phyloP scores from a whole-genome alignment of 176 grass and related monocot species.

The Cocos nucifera region DNA sequence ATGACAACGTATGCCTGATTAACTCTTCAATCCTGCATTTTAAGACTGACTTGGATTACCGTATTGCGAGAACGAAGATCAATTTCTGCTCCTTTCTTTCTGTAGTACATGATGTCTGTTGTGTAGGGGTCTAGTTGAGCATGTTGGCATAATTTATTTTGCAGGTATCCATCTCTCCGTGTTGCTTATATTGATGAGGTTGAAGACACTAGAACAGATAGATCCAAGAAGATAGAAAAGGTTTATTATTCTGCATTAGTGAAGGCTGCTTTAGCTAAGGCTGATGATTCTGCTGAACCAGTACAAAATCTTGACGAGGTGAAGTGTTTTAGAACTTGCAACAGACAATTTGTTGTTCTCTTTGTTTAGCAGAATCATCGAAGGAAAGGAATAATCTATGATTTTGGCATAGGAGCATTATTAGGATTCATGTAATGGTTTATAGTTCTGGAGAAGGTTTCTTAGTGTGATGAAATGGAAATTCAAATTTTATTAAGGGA shows the following conservation, averaged over 20 bases:
- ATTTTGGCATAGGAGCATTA: too few relatives aligned
- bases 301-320: conserved; percentile 90
- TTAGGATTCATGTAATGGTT: too few relatives aligned
- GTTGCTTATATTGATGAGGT: conserved; percentile 99
- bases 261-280: conserved; percentile 71
- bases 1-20: conserved; percentile 69
- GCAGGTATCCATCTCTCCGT: conserved; percentile 80
- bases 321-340: background rate
- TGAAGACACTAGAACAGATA: conserved; percentile 54
- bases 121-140: background rate
- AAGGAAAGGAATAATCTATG: too few relatives aligned
- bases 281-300: conserved; percentile 35
- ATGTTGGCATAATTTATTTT: conserved; percentile 15
- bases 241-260: conserved; percentile 95
- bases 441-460: too few relatives aligned
- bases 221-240: conserved; percentile 69
- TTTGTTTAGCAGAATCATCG: too few relatives aligned
- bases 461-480: too few relatives aligned
- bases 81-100: background rate
- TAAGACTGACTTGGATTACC: too few relatives aligned
- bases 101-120: background rate
- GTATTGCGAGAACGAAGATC: too few relatives aligned
- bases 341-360: too few relatives aligned
- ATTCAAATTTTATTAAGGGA: too few relatives aligned
- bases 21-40: background rate